Base-by-base conservation (phyloP, 2,329 filamentous ascomycete species). In the Pyrenophora graminea region DNA sequence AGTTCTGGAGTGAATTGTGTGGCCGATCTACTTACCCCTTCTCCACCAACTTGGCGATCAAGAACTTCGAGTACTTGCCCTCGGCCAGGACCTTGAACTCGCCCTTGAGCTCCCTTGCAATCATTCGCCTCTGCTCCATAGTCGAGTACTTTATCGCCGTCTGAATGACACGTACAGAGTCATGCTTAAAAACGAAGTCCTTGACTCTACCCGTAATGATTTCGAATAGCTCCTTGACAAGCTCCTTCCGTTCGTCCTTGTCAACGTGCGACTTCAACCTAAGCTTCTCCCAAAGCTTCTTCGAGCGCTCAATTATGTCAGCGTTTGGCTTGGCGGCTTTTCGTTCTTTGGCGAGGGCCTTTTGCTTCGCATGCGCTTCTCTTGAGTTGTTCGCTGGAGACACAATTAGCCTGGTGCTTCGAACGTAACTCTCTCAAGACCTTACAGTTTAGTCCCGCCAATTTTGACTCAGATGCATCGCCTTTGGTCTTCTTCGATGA, bases 151-250 rank as follows among this genome's bases (percentile, higher is more conserved):
- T 99, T 76, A 99, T 85, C 32, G 93, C 94, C 10, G 92, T 97
- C 77, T 99, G 94, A 21, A 99, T 89, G 36, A 96, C 91, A 62
- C 94, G 85, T n/a, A 96, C 93, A 31, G 91, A 90, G 72, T 99
- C 94, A 74, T 99, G 94, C 83, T 99, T 99, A 77, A 99, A 89
- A 17, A 97, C 93, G 62, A 97, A 96, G 56, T 97, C 94, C 75
- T 90, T 91, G 66, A 97, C 89, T 51, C 89, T 85, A 45, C 92
- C 93, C 19, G 90, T 94, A 66, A 97, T 89, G 68, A 99, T 96
- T 50, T 83, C 82, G 74, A 96, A 97, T 21, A 99, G 82, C 78
- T 99, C 93, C 53, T 87, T 84, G 40, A 97, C 89, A 34, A 99
- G 83, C 71, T 88, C 82, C 74, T 93, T 88, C 56, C 94, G 73